A percentile compares a stretch with the other conserved stretches of the same genome.
These are phyloP conservation scores for Cicer yamashitae DNA, from an alignment of 306 rosid genomes.

Conservation along the genomic window DNA sequence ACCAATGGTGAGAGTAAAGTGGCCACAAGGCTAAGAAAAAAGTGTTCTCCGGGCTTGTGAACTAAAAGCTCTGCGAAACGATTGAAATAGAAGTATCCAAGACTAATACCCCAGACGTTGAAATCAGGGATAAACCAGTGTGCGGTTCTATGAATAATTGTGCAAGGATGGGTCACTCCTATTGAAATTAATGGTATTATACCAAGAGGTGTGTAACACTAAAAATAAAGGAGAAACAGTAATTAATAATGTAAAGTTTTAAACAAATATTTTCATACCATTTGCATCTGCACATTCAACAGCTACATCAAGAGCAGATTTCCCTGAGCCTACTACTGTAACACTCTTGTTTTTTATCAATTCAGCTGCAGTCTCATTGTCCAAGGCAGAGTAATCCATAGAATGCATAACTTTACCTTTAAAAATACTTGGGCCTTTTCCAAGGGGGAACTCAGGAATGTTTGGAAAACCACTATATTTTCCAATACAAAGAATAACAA, in stretches of 20 bases:
- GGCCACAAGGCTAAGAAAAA: constrained; percentile 47
- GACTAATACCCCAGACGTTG: constrained; percentile 45
- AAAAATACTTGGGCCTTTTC: constrained; percentile 62
- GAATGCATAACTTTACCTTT: constrained; percentile 62
- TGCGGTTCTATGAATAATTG: constrained; percentile 45
- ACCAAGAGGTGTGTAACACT: background rate
- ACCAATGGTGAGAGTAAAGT: constrained; percentile 66
- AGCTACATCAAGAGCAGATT: constrained; percentile 64
- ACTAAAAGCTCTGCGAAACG: constrained; percentile 59
- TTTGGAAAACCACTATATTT: constrained; percentile 60
- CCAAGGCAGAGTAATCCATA: constrained; percentile 59
- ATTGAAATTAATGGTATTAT: background rate
- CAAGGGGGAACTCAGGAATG: constrained; percentile 55
- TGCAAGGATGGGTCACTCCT: constrained; percentile 60
- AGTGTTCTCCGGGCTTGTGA: constrained; percentile 63
- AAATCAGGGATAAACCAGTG: constrained; percentile 56
- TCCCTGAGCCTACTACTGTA: constrained; percentile 53
- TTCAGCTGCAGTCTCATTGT: constrained; percentile 46
- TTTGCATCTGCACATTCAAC: constrained; percentile 60
- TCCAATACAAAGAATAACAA: constrained; percentile 68
- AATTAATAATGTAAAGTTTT: no score
- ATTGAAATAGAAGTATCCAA: constrained; percentile 48
- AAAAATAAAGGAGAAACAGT: background rate
- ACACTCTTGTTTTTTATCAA: constrained; percentile 54
- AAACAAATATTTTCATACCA: constrained; percentile 41